Conservation (phyloP, 192 early-diverging fungal species). For the Chytriomyces sp. region DNA sequence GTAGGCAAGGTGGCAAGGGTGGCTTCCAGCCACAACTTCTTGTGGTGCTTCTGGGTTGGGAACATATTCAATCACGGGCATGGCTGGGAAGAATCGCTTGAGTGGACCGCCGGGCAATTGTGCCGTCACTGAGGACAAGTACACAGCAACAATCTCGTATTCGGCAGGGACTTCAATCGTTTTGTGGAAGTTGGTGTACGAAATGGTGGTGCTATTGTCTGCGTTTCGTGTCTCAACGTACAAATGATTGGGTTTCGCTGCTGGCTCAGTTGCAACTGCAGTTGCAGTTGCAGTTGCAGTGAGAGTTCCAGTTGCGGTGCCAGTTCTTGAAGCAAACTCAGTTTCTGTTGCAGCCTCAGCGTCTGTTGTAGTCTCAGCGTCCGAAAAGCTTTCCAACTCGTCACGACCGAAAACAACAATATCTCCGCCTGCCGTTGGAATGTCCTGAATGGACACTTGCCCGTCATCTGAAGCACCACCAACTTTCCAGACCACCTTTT, state of each 20-base stretch:
- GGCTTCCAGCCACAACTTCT: neutral
- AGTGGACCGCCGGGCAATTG: neutral
- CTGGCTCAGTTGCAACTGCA: neutral
- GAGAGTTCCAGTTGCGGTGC: neutral
- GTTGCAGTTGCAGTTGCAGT: neutral
- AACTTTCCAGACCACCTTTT: neutral
- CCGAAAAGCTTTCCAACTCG: neutral
- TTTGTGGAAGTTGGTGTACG: neutral
- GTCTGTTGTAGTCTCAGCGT: neutral
- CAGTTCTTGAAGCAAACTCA: neutral
- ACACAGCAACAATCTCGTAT: conserved; percentile 8
- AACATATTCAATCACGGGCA: neutral
- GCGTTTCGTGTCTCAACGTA: neutral
- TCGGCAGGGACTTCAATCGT: conserved; percentile 19
- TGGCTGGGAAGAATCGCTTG: conserved; percentile 13
- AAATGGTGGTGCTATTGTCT: neutral
- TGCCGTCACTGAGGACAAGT: neutral
- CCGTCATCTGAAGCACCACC: neutral
- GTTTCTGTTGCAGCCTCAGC: neutral
- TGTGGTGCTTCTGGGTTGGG: conserved; percentile 8
- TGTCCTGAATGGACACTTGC: neutral
- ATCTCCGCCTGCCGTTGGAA: neutral
- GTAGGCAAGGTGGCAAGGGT: conserved; percentile 13
- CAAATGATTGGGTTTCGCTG: neutral
- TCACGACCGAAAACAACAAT: neutral